Base-by-base conservation (phyloP, 345 rosid genomes). In the thale cress (Arabidopsis thaliana) region DNA sequence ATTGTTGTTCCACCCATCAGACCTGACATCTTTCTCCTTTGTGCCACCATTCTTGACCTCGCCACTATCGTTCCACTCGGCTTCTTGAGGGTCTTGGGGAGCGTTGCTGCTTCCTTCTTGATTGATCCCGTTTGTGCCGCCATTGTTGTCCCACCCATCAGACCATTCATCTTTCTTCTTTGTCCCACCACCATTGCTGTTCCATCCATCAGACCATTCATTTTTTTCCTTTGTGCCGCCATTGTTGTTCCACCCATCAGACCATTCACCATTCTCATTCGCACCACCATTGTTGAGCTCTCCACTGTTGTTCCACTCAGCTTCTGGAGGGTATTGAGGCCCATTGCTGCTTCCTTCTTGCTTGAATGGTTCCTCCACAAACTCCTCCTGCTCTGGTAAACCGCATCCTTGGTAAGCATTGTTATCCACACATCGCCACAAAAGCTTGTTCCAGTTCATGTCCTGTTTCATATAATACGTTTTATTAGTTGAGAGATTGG, bases 381-480 rank as follows among this genome's bases (percentile, higher is more conserved):
- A 78, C 59, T 82, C 87, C 20, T 78, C 71, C 69, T 88, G 83
- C 36, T 84, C 89, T n/a, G 97, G 97, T 24, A 86, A 87, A 79
- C 78, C 66, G 61, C 98, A 93, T 9, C 98, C 98, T 80, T 84
- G 81, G 64, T 88, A 93, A 64, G 90, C 85, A 75, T 82, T 72
- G 73, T 90, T 86, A 66, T 93, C 95, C 33, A 74, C 82, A 78
- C 93, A 90, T 55, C 81, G 78, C 95, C 98, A 90, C 69, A 90
- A 59, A 74, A 93, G 88, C 85, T 80, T 72, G 55, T 81, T 81
- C 97, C 97, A 93, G 64, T 84, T 87, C 41, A 77, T 74, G 30
- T 90, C 98, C 96, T 93, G 87, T 78, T 51, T 44, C 65, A 67
- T 50, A 50, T 1, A 49, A 40, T 24, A 67, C 28, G 56, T 56